Conservation (phyloP, 345 rosid species). For the Dipteronia sinensis region DNA sequence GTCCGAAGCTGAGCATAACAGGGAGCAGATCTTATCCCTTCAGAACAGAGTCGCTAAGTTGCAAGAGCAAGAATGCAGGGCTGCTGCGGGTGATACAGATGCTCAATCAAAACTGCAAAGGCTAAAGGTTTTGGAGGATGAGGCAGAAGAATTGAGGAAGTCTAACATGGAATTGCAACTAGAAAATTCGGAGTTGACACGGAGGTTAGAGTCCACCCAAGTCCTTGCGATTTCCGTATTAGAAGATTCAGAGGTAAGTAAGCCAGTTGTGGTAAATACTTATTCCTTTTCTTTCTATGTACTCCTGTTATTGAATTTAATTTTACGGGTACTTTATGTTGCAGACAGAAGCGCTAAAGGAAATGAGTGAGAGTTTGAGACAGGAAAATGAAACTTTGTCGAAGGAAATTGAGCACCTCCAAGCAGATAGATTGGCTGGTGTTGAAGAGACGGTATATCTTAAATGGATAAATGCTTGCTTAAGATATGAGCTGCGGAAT, state of each 20-base stretch:
- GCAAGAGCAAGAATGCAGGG: constrained; percentile 59
- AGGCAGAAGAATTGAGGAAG: constrained; percentile 67
- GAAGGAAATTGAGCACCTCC: constrained; percentile 66
- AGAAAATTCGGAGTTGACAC: constrained; percentile 48
- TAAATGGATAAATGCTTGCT: constrained; percentile 90
- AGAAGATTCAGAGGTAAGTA: constrained; percentile 64
- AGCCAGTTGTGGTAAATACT: not conserved
- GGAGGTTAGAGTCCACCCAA: constrained; percentile 47
- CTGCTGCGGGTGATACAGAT: constrained; percentile 34
- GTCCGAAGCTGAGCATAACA: constrained; percentile 70
- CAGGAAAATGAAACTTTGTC: constrained; percentile 58
- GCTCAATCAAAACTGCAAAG: constrained; percentile 43
- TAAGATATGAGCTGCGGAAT: constrained; percentile 77
- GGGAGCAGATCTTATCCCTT: constrained; percentile 64
- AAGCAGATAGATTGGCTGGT: constrained; percentile 66
- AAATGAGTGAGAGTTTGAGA: constrained; percentile 40
- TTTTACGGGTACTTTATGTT: constrained; percentile 8
- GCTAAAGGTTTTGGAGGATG: constrained; percentile 59
- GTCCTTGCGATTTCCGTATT: constrained; percentile 45
- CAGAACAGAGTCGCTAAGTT: constrained; percentile 59
- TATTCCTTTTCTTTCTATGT: not conserved
- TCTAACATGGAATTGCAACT: constrained; percentile 51
- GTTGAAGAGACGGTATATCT: constrained; percentile 83
- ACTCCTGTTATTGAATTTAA: constrained; percentile 8
- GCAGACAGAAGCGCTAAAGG: constrained; percentile 60